Base-by-base conservation (phyloP, 805 yeast genomes). In the Sporopachydermia quercuum region DNA sequence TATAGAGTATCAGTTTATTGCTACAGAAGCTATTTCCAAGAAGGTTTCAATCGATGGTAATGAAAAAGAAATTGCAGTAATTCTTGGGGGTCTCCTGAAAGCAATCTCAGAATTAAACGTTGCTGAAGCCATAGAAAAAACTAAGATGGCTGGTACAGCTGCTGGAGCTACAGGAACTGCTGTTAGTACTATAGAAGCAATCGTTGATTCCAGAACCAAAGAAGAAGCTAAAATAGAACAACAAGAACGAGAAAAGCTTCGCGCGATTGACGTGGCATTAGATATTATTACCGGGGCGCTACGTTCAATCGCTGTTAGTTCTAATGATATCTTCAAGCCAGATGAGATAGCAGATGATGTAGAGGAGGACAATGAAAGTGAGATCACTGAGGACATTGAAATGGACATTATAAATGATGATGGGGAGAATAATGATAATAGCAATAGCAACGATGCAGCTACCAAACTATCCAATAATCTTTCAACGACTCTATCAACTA, bases 1-100 rank as follows among this genome's bases (percentile, higher is more conserved):
- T 3, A 41, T 50, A 16, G 44, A 41, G 40, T 54, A 48, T 44
- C 56, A 57, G 40, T 33, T 41, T 4, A 37, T 43, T 23, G 45
- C 50, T 4, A 69, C 80, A 48, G 96, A 86, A 54, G 57, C 62
- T 18, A 48, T 66, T 5, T 33, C n/a, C 19, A 18, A 11, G 39
- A 38, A 5, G 38, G 19, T 4, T 43, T 6, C 19, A 42, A 36
- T 13, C 42, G 39, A n/a, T 41, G 40, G 19, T n/a, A n/a, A n/a
- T n/a, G n/a, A n/a, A n/a, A 23, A 23, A 23, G 30, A 23, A n/a
- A n/a, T n/a, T n/a, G n/a, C n/a, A n/a, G n/a, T n/a, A n/a, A 8
- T 23, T 8, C 30, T 23, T 8, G 30, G n/a, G 30, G 30, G 13
- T 8, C 30, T 23, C 13, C 30, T 23, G 30, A n/a, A 8, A 8